These are phyloP conservation scores for Eimeria sp. DNA, from an alignment of 169 alveolate species.

Conservation along the genomic window DNA sequence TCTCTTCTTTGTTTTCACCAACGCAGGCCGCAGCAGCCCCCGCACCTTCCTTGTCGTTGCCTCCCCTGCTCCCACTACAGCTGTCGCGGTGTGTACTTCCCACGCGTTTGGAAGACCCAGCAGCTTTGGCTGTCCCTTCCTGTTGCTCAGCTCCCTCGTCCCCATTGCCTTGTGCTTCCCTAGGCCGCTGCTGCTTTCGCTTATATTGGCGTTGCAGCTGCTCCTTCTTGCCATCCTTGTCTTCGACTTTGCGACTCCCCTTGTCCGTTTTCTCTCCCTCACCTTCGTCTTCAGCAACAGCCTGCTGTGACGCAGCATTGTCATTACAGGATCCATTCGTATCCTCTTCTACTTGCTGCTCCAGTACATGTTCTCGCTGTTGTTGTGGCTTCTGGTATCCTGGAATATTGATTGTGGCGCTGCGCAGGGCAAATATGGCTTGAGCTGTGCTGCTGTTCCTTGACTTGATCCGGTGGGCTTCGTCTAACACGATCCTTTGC, in stretches of 20 bases:
- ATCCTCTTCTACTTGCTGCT: slow-evolving; percentile 2
- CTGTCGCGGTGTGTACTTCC: not conserved
- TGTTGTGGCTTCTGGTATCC: not conserved
- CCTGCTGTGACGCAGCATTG: slow-evolving; percentile 1
- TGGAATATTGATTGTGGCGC: slow-evolving; percentile 37
- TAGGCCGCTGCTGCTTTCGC: slow-evolving; percentile 8
- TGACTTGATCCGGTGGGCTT: slow-evolving; percentile 98
- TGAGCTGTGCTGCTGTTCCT: slow-evolving; percentile 95
- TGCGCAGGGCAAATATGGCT: slow-evolving; percentile 89
- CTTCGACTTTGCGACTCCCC: not conserved
- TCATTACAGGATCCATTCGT: not conserved
- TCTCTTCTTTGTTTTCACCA: slow-evolving; percentile 25
- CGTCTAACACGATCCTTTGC: slow-evolving; percentile 96
- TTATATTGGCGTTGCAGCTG: slow-evolving; percentile 2
- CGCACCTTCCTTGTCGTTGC: not conserved
- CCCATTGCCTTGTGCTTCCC: not conserved
- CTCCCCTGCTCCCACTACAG: not conserved
- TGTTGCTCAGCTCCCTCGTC: slow-evolving; percentile 14
- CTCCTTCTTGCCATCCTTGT: not conserved
- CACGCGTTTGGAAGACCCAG: slow-evolving; percentile 13
- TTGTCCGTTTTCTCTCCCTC: not conserved
- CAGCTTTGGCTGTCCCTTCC: slow-evolving; percentile 33
- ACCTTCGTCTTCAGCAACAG: not conserved
- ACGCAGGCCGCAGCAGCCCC: not conserved
- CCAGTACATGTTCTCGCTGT: not conserved